These are phyloP conservation scores for Cephaloascus fragrans DNA, from an alignment of 805 yeast genomes.

Conservation along the genomic window DNA sequence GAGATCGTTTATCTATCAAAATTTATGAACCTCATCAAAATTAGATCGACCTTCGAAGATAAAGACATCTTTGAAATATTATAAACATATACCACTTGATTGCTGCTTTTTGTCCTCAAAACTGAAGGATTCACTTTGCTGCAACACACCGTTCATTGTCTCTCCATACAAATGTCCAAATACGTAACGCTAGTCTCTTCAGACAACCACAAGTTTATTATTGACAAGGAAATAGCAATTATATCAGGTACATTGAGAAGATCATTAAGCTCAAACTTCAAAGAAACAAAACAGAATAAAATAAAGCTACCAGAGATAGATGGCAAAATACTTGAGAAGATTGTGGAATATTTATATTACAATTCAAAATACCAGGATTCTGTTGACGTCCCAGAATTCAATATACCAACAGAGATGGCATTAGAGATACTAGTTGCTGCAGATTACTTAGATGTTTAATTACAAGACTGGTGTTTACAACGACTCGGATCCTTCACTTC, in stretches of 20 bases:
- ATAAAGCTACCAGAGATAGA: conserved; percentile 57
- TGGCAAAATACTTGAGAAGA: conserved; percentile 62
- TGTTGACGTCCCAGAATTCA: conserved; percentile 71
- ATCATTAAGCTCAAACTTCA: conserved; percentile 40
- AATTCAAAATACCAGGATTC: conserved; percentile 56
- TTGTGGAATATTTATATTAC: conserved; percentile 79
- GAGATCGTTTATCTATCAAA: too few species aligned
- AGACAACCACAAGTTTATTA: conserved; percentile 54
- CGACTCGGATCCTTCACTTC: too few species aligned
- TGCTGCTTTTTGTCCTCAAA: too few species aligned
- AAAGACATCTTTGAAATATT: too few species aligned
- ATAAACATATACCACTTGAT: too few species aligned
- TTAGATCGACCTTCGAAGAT: too few species aligned
- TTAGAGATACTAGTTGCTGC: conserved; percentile 88
- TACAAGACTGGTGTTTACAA: not conserved
- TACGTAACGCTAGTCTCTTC: conserved; percentile 63
- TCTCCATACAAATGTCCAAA: conserved; percentile 4
- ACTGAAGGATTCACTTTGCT: too few species aligned
- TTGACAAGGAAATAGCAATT: conserved; percentile 67
- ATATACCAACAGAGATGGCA: conserved; percentile 90
- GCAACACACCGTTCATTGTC: too few species aligned
- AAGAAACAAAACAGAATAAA: conserved; percentile 47
- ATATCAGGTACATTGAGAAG: conserved; percentile 53
- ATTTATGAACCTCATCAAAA: too few species aligned
- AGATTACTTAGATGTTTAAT: conserved; percentile 65